Base-by-base conservation (phyloP, 768 basidiomycete species). In the Panus rudis region DNA sequence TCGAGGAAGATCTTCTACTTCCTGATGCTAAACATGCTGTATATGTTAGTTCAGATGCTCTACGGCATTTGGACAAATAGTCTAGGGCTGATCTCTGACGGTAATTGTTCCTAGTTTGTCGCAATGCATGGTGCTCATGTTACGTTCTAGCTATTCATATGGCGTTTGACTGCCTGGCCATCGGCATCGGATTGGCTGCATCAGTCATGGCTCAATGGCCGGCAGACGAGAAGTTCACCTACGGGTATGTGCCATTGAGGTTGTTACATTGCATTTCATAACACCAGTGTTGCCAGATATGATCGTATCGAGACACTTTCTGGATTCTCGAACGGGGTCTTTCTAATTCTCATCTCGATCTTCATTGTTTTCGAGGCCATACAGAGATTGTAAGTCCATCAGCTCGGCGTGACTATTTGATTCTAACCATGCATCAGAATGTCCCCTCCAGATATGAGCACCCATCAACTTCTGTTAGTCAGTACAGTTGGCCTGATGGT, bases 361-460 rank as follows among this genome's bases (percentile, higher is more conserved):
- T 99, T 98, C 62, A 99, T 99, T 59, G 84, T 98, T 27, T 97
- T 99, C 48, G 96, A 99, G 65, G 96, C 93, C 2, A 80, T 98
- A 31, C 92, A 98, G 63, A 75, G 96, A 52, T 74, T 99, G 89
- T 94, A 56, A 57, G 63, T 52, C 35, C 22, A 23, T 25, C 28
- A 21, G 26, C 23, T 23, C 21, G 4, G 10, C 2, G 6, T 21
- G 19, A 32, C 21, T 26, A 6, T 23, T 10, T 40, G 13, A 27
- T 23, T 26, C 13, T 42, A 14, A 26, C 4, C 37, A 37, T 34
- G 25, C 27, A 28, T 20, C 37, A 93, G 91, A 30, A 57, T 94
- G 53, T 85, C 94, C 50, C 93, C 96, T 17, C 96, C 96, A 2
- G 92, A 97, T 55, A 99, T 99, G 92, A 93, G 91, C 53, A 96